Conservation (phyloP, 2,329 filamentous ascomycete species). For the Colletotrichum lindemuthianum region DNA sequence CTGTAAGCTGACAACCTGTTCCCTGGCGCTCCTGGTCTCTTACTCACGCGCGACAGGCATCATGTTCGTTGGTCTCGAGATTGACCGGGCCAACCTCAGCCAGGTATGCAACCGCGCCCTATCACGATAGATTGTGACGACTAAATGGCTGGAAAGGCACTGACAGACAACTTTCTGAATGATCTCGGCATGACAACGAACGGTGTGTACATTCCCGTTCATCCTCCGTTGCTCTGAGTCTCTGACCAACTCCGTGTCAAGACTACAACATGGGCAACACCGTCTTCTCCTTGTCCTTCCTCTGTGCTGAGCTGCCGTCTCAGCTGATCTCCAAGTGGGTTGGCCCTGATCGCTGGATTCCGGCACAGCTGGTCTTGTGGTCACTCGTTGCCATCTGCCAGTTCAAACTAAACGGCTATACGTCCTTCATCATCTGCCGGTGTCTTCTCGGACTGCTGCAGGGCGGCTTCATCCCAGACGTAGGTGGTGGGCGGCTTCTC, state of each 20-base stretch:
- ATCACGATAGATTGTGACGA: background rate
- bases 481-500: constrained; percentile 20
- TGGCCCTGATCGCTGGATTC: constrained; percentile 60
- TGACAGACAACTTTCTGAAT: constrained; percentile 58
- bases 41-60: constrained; percentile 47
- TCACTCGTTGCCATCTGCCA: constrained; percentile 59
- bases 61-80: constrained; percentile 56
- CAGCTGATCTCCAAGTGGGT: constrained; percentile 66
- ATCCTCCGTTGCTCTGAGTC: constrained; percentile 1
- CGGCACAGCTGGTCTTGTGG: constrained; percentile 64
- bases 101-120: background rate
- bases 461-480: constrained; percentile 53
- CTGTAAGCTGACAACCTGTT: constrained; percentile 47
- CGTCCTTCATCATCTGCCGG: constrained; percentile 46
- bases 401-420: constrained; percentile 45
- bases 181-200: constrained; percentile 57
- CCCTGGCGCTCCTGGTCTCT: constrained; percentile 57
- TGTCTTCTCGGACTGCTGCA: constrained; percentile 48
- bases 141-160: constrained; percentile 45
- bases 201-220: background rate
- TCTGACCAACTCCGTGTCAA: constrained; percentile 17
- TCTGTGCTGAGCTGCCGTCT: constrained; percentile 67
- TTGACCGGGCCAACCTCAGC: constrained; percentile 58
- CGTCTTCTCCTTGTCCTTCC: constrained; percentile 59
- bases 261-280: constrained; percentile 61